Conservation (phyloP, 768 basidiomycete species). For the Porphyrellus cyaneotinctus region DNA sequence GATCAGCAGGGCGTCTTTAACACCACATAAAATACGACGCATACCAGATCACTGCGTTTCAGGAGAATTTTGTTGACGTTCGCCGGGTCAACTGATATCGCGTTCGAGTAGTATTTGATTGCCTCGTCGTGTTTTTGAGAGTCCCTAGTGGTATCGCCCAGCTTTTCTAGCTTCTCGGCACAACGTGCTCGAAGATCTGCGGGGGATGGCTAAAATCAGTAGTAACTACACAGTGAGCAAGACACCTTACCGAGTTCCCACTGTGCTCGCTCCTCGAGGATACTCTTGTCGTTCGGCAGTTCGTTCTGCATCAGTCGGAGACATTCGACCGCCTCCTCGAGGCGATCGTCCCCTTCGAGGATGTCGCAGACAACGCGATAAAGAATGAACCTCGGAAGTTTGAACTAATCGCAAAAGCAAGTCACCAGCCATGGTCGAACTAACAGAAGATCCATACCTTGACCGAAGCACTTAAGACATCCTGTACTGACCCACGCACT, state of each 20-base stretch:
- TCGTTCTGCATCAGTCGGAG: not conserved
- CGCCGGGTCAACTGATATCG: not conserved
- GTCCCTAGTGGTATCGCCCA: not conserved
- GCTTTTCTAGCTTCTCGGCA: not conserved
- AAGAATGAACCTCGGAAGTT: not conserved
- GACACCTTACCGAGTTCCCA: not conserved
- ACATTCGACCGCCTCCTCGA: not conserved
- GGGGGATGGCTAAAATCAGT: not conserved
- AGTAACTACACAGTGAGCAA: accelerated
- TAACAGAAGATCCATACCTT: not conserved
- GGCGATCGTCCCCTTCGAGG: not conserved
- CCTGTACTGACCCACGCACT: not conserved
- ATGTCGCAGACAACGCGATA: not conserved
- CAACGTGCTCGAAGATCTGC: not conserved
- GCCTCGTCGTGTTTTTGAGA: not conserved
- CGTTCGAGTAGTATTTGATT: not conserved
- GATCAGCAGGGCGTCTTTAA: too few species aligned
- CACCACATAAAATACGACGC: not conserved
- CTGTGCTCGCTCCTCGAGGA: not conserved
- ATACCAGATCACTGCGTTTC: not conserved
- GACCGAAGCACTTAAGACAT: not conserved
- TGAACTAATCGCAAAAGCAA: not conserved
- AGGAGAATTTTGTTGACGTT: not conserved
- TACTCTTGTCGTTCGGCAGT: not conserved
- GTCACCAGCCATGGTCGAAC: not conserved